Evolutionary conservation across 2,329 filamentous ascomycete genomes (phyloP).

Genomic region (Myriosclerotinia scirpicola): DNA sequence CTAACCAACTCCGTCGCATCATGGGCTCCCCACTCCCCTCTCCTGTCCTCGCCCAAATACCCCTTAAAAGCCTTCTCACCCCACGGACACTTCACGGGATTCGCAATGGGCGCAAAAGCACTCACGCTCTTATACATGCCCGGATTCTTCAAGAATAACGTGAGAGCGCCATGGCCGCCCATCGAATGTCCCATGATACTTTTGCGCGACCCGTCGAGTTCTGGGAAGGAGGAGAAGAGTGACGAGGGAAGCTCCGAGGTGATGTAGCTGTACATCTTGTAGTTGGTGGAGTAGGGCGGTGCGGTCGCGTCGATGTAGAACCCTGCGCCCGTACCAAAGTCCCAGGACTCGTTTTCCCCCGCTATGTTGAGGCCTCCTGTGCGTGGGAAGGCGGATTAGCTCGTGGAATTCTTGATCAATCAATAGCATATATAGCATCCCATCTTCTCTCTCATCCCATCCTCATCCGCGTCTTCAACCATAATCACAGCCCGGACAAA

Average conservation of each 20-base stretch:
- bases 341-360: constrained; percentile 84
- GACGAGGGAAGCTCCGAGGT: constrained; percentile 79
- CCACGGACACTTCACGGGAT: constrained; percentile 86
- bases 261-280: constrained; percentile 95
- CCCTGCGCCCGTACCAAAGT: constrained; percentile 88
- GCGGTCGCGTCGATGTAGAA: constrained; percentile 91
- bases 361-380: constrained; percentile 72
- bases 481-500: not conserved
- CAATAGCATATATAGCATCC: not conserved
- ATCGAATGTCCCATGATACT: constrained; percentile 94
- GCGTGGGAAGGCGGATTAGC: not conserved
- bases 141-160: constrained; percentile 87
- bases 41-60: constrained; percentile 77
- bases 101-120: constrained; percentile 87
- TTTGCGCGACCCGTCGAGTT: constrained; percentile 69
- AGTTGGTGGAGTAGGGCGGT: constrained; percentile 72
- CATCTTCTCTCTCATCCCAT: not conserved
- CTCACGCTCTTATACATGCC: constrained; percentile 85
- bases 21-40: constrained; percentile 79
- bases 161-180: constrained; percentile 94
- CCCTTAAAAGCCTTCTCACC: constrained; percentile 92
- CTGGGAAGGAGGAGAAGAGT: constrained; percentile 70
- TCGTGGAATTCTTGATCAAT: not conserved
- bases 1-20: constrained; percentile 89
- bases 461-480: not conserved